These are phyloP conservation scores for Aspergillus latus DNA, from an alignment of 2,329 filamentous ascomycete species.

Conservation along the genomic window DNA sequence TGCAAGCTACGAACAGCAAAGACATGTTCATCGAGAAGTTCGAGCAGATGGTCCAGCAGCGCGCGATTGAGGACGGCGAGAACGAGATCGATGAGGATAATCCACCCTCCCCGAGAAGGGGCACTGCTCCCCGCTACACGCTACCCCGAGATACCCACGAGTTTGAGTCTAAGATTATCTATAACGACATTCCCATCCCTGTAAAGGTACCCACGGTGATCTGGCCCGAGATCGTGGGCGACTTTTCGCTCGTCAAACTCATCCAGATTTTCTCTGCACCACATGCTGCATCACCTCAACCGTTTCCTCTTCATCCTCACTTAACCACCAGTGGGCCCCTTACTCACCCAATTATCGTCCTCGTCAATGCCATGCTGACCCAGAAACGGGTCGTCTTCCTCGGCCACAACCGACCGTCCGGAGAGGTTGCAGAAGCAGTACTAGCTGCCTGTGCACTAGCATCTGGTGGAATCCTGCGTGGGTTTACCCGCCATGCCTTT, in stretches of 20 bases:
- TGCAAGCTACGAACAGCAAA: slow-evolving; percentile 89
- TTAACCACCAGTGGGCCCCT: slow-evolving; percentile 85
- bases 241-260: slow-evolving; percentile 95
- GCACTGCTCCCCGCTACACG: slow-evolving; percentile 62
- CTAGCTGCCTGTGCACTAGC: slow-evolving; percentile 92
- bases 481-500: slow-evolving; percentile 94
- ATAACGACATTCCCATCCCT: slow-evolving; percentile 94
- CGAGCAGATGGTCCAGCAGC: slow-evolving; percentile 85
- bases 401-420: slow-evolving; percentile 90
- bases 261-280: slow-evolving; percentile 89
- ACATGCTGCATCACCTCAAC: slow-evolving; percentile 77
- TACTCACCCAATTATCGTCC: slow-evolving; percentile 92
- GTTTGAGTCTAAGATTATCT: slow-evolving; percentile 91
- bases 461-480: slow-evolving; percentile 85
- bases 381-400: slow-evolving; percentile 97
- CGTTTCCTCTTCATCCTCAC: slow-evolving; percentile 84
- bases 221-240: slow-evolving; percentile 92
- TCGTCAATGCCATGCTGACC: slow-evolving; percentile 90
- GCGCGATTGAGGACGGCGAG: slow-evolving; percentile 64
- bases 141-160: slow-evolving; percentile 95
- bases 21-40: slow-evolving; percentile 98
- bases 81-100: slow-evolving; percentile 29
- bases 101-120: slow-evolving; percentile 53
- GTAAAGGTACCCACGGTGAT: slow-evolving; percentile 94
- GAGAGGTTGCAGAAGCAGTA: slow-evolving; percentile 96